Evolutionary conservation across 345 rosid species (phyloP), one percentile per base, ranked within the genome.

Genomic region (Eucalyptus sideroxylon): DNA sequence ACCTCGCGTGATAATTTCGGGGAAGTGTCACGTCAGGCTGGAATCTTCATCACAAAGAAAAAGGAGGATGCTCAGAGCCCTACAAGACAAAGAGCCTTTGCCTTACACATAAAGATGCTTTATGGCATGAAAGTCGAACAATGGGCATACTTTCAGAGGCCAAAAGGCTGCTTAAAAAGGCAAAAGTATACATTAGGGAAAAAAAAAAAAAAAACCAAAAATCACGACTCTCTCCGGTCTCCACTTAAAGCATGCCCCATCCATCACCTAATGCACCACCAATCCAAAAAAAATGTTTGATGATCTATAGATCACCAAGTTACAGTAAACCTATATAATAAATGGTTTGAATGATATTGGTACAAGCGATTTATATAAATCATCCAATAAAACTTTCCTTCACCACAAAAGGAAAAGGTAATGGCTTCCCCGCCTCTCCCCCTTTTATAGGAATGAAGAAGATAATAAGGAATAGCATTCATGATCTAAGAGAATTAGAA

Each of bases 401-500:
- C 3, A 23, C 30, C 62, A 24, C 62, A 24, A 56, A 56, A 24
- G 30, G 6, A 56, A 56, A 56, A 56, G 30, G 62, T 56, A 56
- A 56, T 56, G 62, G 62, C 62, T 56, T 10, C 30, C 13, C 62
- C 1, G 13, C 62, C 62, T 6, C 30, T 5, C 5, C 62, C 62
- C 6, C 62, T 24, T 24, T 24, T 56, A 0, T 56, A 56, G 62
- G 62, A 56, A 23, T 23, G 6, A 56, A 56, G 30, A 56, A 56
- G 30, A 56, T 23, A 1, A 56, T 5, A 24, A 56, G 62, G 2
- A 23, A 26, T 26, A 56, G 30, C 30, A 56, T 56, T 56, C 13
- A 4, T 0, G 6, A 56, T 9, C 0, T 1, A 10, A 56, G 6
- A 56, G 62, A 56, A 1, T 9, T 56, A 56, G 62, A 56, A 1